Evolutionary conservation across 2,329 filamentous ascomycete species (phyloP), one percentile per base, ranked within the genome.

Genomic region (Dendryphion nanum): DNA sequence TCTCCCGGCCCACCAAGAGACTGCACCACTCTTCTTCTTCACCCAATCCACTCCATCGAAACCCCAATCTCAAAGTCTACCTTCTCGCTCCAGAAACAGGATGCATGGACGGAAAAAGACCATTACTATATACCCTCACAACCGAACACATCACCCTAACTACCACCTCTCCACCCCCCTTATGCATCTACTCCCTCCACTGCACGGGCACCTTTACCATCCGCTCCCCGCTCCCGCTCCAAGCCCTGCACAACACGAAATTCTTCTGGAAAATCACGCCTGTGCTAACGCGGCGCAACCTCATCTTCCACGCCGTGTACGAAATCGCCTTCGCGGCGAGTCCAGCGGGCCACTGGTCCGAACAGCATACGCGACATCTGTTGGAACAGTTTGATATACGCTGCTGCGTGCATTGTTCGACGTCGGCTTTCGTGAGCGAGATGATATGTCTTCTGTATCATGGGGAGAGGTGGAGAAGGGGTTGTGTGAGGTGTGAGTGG

Each of bases 331-430:
- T 41, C 35, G 17, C 10, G 4, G 4, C 10, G n/a, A 6, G 14
- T 3, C 38, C 38, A 6, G 3, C 12, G n/a, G 17, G n/a, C 17
- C 15, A 23, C 17, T 30, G 23, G 24, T 35, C 31, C 14, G 12
- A 30, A 28, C 12, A 4, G 6, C n/a, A 18, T 17, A 20, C 28
- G 4, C n/a, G 21, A 17, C 16, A 32, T 1, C 12, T 38, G 7
- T 20, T 45, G 17, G 6, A 18, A 13, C 7, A 33, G 17, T 37
- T 45, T 28, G 39, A 45, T 18, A 28, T 45, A 4, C 29, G 42
- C 4, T 45, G 42, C 35, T 45, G 42, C 21, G 10, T 45, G 18
- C 42, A 45, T 23, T 45, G 42, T 17, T 35, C 34, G 4, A 36
- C 38, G 4, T 16, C 12, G 2, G 15, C 32, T 3, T 38, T 45